Base-by-base conservation (phyloP, 805 yeast genomes). In the Metschnikowia continentalis region DNA sequence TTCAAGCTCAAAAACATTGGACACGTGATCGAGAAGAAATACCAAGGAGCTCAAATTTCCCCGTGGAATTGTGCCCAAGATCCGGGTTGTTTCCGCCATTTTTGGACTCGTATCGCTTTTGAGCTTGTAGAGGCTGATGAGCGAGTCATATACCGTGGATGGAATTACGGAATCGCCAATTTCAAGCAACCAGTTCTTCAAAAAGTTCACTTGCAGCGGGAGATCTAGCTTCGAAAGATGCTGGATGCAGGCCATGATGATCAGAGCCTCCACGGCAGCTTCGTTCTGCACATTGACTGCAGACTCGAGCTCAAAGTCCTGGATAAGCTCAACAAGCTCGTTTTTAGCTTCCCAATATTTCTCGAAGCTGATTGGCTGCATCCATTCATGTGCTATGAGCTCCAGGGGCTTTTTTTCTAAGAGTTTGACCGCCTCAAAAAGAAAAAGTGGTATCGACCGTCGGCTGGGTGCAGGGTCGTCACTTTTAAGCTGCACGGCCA, bases 111-210 rank as follows among this genome's bases (percentile, higher is more conserved):
- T 43, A 13, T 42, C 47, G 3, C 41, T 47, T 7, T 50, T 47
- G 38, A 46, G 41, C 37, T 50, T 48, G 50, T 64, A 68, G 20
- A 50, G 49, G 13, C 54, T 56, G 11, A 64, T 45, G 23, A 71
- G 53, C 14, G 70, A 54, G 37, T 74, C 78, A 54, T 62, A 71
- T 5, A 71, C 66, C 54, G 70, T 65, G 48, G 73, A 72, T 0
- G 78, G 78, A 13, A 74, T 71, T 22, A 73, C 53, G 0, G 77
- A 69, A 49, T 74, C 78, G 36, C 68, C 64, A 13, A 68, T 64
- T 51, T 74, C 77, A 6, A 74, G 58, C 22, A 74, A 58, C 78
- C 78, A 74, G 50, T 63, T 64, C 48, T 69, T 70, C 32, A 70
- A 37, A 48, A 72, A 73, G 48, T 68, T 71, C 5, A 72, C 54